A percentile compares a stretch with the other conserved stretches of the same genome.
Conservation (phyloP, 768 basidiomycete genomes). For the Amylocystis lapponica region DNA sequence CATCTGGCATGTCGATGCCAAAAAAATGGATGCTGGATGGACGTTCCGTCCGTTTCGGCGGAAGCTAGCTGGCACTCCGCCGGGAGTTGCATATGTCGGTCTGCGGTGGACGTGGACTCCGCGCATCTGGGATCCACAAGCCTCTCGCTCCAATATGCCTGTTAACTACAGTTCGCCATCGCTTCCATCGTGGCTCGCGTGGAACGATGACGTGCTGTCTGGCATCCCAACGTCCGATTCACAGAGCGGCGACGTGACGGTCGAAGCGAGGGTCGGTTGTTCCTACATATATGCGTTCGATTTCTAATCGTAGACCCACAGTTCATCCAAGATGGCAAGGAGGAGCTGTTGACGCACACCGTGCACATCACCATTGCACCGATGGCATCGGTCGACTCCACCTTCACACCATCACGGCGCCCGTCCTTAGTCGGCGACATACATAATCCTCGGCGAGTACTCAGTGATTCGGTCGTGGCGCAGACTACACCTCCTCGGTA, state of each 20-base stretch:
- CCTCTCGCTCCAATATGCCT: conserved; percentile 70
- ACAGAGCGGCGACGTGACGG: conserved; percentile 68
- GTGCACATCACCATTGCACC: conserved; percentile 74
- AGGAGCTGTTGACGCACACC: conserved; percentile 59
- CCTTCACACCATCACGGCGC: conserved; percentile 39
- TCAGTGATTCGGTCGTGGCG: conserved; percentile 33
- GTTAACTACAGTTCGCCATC: conserved; percentile 77
- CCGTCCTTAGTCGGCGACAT: conserved; percentile 42
- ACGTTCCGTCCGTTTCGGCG: conserved; percentile 85
- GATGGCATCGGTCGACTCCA: conserved; percentile 42
- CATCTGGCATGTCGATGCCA: conserved; percentile 98
- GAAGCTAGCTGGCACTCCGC: conserved; percentile 79
- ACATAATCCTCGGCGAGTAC: conserved; percentile 35
- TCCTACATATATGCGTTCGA: conserved; percentile 3
- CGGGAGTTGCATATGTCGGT: conserved; percentile 75
- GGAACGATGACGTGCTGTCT: conserved; percentile 78
- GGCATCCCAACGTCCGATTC: conserved; percentile 78
- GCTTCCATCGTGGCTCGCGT: conserved; percentile 82
- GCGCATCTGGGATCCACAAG: conserved; percentile 95
- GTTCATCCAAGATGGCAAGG: conserved; percentile 71
- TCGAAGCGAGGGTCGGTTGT: conserved; percentile 62
- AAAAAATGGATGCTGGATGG: conserved; percentile 77
- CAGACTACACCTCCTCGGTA: conserved; percentile 28
- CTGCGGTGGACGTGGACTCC: conserved; percentile 87
- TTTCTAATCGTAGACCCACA: conserved; percentile 22